Evolutionary conservation across 441 rosid species (phyloP).

Genomic region (Omphalea diandra): DNA sequence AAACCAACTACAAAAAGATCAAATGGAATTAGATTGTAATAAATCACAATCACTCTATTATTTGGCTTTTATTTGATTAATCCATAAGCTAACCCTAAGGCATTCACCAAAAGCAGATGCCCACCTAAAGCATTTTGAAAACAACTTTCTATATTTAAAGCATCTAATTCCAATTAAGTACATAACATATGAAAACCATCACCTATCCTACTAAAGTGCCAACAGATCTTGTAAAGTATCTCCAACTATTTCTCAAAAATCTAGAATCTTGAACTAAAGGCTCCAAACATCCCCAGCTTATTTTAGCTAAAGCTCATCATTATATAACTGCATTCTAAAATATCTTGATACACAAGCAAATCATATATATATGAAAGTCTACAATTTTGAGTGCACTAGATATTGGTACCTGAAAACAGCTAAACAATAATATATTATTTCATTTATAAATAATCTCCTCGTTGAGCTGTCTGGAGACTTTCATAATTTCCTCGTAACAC

Average conservation of each 20-base stretch:
- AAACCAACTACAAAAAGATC: not conserved
- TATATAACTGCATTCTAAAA: not conserved
- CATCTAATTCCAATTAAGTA: not conserved
- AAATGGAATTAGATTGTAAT: not conserved
- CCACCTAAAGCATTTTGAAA: not conserved
- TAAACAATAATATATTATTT: not conserved
- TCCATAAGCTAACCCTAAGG: not conserved
- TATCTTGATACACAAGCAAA: too few species aligned
- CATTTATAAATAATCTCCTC: not conserved
- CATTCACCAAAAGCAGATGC: not conserved
- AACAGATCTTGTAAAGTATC: not conserved
- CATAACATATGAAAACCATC: not conserved
- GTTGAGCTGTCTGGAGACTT: not conserved
- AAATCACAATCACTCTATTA: not conserved
- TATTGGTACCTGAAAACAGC: not conserved
- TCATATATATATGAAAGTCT: not conserved
- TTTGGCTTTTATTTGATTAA: not conserved
- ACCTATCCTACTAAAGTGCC: not conserved
- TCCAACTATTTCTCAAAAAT: not conserved
- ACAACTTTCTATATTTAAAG: not conserved
- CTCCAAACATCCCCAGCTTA: not conserved
- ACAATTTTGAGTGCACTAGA: not conserved
- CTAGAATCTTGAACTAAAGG: not conserved
- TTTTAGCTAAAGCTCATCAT: not conserved
- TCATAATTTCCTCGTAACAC: too few species aligned